Conservation (phyloP, 1,284 basidiomycete species). For the Sporisorium reilianum region DNA sequence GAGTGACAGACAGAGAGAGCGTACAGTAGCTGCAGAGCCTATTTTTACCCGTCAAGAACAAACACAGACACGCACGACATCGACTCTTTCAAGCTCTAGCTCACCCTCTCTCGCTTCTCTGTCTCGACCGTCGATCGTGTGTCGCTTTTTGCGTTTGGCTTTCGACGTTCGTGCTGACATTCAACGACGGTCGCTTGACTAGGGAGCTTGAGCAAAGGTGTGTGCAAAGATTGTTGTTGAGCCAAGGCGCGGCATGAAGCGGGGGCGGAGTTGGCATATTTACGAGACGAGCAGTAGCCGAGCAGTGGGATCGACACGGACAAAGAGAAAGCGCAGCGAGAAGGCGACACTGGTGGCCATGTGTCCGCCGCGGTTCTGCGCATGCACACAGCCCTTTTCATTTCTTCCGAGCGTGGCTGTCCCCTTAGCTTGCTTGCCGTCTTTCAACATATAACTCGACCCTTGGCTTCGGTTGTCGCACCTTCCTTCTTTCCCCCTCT, state of each 20-base stretch:
- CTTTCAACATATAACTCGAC: constrained; percentile 5
- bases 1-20: neutral
- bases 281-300: neutral
- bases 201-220: too few relatives aligned
- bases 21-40: too few relatives aligned
- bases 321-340: neutral
- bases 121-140: neutral
- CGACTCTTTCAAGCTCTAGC: neutral
- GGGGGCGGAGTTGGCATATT: neutral
- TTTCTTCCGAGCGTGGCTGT: constrained; percentile 4
- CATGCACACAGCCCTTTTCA: neutral
- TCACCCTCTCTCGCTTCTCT: neutral
- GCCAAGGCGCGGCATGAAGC: neutral
- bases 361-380: neutral
- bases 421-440: neutral
- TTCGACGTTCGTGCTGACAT: neutral
- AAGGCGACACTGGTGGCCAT: neutral
- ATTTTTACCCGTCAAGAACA: neutral
- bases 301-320: neutral
- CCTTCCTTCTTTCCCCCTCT: too few relatives aligned
- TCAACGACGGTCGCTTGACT: neutral
- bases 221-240: too few relatives aligned
- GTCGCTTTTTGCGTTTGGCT: neutral
- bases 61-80: constrained; percentile 4
- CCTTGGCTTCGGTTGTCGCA: neutral